phyloP scores from a whole-genome alignment of 192 early-diverging fungal species.

The Umbelopsis isabellina region DNA sequence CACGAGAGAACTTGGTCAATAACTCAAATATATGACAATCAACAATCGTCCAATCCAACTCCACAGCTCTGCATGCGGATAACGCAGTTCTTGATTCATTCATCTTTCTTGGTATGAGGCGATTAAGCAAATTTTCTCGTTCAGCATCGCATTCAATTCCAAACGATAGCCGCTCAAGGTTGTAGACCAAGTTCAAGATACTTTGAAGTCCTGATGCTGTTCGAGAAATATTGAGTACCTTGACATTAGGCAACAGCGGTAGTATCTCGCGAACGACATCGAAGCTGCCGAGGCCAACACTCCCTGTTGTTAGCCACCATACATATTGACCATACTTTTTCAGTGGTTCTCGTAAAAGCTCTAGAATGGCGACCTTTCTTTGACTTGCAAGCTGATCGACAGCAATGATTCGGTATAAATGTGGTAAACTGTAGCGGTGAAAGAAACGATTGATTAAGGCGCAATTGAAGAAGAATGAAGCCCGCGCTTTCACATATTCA shows the following conservation, averaged over 20 bases:
- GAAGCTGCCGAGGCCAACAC: conserved; percentile 7
- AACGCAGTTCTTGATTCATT: neutral
- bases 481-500: neutral
- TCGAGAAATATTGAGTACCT: conserved; percentile 11
- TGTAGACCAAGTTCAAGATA: neutral
- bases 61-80: neutral
- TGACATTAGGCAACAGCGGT: conserved; percentile 1
- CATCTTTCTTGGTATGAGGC: neutral
- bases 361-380: conserved; percentile 1
- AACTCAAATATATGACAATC: neutral
- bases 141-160: conserved; percentile 17
- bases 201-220: neutral
- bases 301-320: conserved; percentile 7
- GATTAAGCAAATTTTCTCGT: neutral
- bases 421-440: neutral
- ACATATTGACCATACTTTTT: conserved; percentile 8
- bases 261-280: conserved; percentile 14
- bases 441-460: conserved; percentile 1
- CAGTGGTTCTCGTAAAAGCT: conserved; percentile 10
- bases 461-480: conserved; percentile 12
- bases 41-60: conserved; percentile 12
- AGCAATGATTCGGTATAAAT: conserved; percentile 16
- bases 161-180: neutral
- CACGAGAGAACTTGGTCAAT: neutral
- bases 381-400: conserved; percentile 4